A percentile compares a stretch with the other conserved stretches of the same genome.
Evolutionary conservation across 148 eudicot genomes (phyloP).

Genomic region (Vaccinium corymbosum): DNA sequence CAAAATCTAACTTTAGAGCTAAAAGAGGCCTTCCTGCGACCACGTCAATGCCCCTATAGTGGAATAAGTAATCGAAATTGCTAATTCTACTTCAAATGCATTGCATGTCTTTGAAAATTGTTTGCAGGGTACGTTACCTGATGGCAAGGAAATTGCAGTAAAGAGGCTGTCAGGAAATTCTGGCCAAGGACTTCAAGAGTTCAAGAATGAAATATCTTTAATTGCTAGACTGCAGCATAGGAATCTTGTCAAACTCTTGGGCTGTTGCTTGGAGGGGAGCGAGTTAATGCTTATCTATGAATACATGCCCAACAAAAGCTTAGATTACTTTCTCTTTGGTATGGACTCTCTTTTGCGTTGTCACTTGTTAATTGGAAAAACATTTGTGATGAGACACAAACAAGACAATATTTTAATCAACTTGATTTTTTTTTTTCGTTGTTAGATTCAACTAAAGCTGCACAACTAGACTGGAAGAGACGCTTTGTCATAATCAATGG

Average conservation of each 20-base stretch:
- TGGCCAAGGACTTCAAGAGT: conserved; percentile 32
- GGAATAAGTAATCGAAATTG: background rate
- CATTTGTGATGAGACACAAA: background rate
- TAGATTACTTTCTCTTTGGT: conserved; percentile 19
- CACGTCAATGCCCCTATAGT: background rate
- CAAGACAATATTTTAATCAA: background rate
- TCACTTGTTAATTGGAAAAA: background rate
- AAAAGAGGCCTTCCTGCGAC: background rate
- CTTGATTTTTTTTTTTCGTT: background rate
- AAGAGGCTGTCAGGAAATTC: conserved; percentile 37
- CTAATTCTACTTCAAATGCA: background rate
- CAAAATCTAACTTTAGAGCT: background rate
- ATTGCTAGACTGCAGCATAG: conserved; percentile 42
- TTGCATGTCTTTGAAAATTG: background rate
- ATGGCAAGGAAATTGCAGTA: conserved; percentile 38
- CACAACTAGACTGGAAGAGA: conserved; percentile 15
- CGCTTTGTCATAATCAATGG: conserved; percentile 11
- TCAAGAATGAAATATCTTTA: conserved; percentile 32
- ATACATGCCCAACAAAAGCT: conserved; percentile 38
- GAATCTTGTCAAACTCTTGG: conserved; percentile 35
- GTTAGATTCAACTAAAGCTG: conserved; percentile 20
- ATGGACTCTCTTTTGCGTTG: background rate
- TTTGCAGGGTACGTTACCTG: conserved; percentile 31
- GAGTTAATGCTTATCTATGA: conserved; percentile 41
- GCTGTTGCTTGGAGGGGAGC: conserved; percentile 25